phyloP scores from a whole-genome alignment of 495 filamentous ascomycete genomes.

The Darksidea phi region DNA sequence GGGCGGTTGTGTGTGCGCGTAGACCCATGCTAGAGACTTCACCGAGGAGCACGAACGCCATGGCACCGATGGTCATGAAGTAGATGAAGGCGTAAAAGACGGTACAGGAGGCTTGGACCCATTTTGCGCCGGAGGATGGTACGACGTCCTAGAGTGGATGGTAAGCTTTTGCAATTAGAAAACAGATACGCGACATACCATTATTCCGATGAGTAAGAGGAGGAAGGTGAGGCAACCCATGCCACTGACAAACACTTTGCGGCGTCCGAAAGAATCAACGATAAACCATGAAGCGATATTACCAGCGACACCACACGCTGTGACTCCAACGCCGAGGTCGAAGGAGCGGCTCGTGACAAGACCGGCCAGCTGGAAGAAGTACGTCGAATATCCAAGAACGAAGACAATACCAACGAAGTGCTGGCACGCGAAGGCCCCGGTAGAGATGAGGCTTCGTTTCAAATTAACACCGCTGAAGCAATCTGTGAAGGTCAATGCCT shows the following conservation, averaged over 20 bases:
- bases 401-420: neutral
- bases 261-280: conserved; percentile 1
- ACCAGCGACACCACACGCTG: neutral
- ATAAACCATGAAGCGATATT: conserved; percentile 3
- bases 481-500: neutral
- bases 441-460: conserved; percentile 2
- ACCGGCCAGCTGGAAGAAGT: conserved; percentile 8
- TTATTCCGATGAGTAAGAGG: conserved; percentile 8
- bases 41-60: neutral
- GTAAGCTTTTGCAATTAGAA: no score
- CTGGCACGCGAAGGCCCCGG: conserved; percentile 1
- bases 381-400: conserved; percentile 11
- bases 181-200: no score
- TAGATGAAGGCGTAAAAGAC: neutral
- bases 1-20: neutral
- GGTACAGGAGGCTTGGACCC: neutral
- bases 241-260: neutral
- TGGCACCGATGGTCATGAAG: neutral
- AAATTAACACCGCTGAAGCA: conserved; percentile 9
- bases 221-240: neutral
- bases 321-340: neutral
- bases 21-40: conserved; percentile 2
- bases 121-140: neutral
- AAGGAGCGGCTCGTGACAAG: neutral
- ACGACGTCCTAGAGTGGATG: no score